Base-by-base conservation (phyloP, 2,329 filamentous ascomycete species). In the Hypoxylon sp. region DNA sequence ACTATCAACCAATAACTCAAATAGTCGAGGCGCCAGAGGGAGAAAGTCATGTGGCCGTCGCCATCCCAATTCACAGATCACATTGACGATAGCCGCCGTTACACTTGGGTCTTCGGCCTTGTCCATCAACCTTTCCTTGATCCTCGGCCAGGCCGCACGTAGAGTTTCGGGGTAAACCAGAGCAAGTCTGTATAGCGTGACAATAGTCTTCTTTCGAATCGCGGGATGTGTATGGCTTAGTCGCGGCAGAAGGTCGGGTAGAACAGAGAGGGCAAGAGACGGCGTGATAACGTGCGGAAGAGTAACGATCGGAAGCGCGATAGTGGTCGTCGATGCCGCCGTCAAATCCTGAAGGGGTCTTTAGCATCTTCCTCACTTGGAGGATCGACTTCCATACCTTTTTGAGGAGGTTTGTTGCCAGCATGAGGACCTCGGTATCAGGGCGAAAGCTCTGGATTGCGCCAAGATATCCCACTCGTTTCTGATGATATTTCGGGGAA, bases 91-190 rank as follows among this genome's bases (percentile, higher is more conserved):
- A 16, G 96, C 94, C 48, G 96, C 93, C 20, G 94, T 98, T 30
- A 99, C 96, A 76, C 93, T 97, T 1, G 92, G 87, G 77, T 98
- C 94, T 76, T 98, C 95, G 57, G 90, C 84, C 63, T 93, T 91
- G 78, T 98, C 93, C 87, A 96, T 91, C 61, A 99, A 81, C 14
- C 93, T 88, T 73, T 98, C 96, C 78, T 97, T 97, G 72, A 99
- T 96, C 80, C 96, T 97, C 7, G 96, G 96, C 95, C 96, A 99
- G 51, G 93, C 94, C 18, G 94, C 90, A 48, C 94, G 87, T 56
- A 99, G 82, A 0, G 95, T 95, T 79, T 99, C 96, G 0, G 96
- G 96, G 73, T 97, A 98, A n/a, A 98, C 94, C 59, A 99, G 81
- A 5, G 96, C 95, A 67, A 98, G 85, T 65, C 96, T 87, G 79